Conservation (phyloP, 805 yeast genomes). For the Isabelozyma gotoi region DNA sequence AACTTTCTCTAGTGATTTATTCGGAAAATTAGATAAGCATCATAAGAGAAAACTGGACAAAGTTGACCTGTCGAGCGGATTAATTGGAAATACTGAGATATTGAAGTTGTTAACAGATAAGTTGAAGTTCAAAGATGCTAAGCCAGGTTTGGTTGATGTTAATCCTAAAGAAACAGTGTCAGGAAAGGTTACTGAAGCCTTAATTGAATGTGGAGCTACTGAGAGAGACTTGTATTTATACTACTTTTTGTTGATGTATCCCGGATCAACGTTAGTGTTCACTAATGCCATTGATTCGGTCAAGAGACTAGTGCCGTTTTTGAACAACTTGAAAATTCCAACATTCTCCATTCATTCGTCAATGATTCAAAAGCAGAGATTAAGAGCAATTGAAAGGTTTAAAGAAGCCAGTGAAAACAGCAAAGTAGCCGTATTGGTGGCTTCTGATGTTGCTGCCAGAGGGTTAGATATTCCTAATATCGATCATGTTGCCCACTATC, state of each 20-base stretch:
- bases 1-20: conserved; percentile 81
- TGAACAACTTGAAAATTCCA: conserved; percentile 67
- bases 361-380: conserved; percentile 92
- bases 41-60: conserved; percentile 23
- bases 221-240: conserved; percentile 90
- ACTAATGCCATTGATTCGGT: conserved; percentile 96
- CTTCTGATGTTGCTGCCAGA: conserved; percentile 98
- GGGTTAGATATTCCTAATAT: conserved; percentile 91
- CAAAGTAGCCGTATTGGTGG: conserved; percentile 69
- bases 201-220: conserved; percentile 86
- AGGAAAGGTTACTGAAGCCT: conserved; percentile 72
- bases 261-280: conserved; percentile 87
- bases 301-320: conserved; percentile 74
- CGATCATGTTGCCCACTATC: conserved; percentile 94
- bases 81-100: conserved; percentile 56
- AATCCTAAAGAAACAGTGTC: conserved; percentile 84
- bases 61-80: conserved; percentile 28
- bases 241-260: conserved; percentile 81
- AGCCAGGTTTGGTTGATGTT: conserved; percentile 75
- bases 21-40: conserved; percentile 62
- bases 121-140: conserved; percentile 63
- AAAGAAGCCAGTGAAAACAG: conserved; percentile 47
- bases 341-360: conserved; percentile 84
- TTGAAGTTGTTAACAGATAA: conserved; percentile 64
- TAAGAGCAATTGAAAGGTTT: conserved; percentile 82